phyloP scores from a whole-genome alignment of 257 asterid genomes.

The Osmanthus fragrans region DNA sequence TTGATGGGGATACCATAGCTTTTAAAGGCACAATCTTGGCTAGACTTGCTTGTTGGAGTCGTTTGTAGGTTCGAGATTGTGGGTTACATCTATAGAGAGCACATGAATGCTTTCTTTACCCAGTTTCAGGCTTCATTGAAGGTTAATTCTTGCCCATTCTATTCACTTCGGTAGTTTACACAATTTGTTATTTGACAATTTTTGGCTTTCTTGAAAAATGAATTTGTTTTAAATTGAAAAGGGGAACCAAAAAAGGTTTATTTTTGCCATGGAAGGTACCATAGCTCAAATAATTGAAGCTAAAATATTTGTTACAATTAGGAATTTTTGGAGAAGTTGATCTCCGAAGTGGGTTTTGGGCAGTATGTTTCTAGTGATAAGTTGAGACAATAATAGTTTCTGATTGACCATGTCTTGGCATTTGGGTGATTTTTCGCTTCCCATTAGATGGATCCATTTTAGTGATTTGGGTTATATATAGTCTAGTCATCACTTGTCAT shows the following conservation, averaged over 20 bases:
- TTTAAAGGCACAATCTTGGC: constrained; percentile 81
- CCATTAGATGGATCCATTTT: not conserved
- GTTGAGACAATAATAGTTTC: not conserved
- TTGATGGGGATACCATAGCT: constrained; percentile 44
- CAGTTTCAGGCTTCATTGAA: constrained; percentile 72
- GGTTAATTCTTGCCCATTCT: constrained; percentile 20
- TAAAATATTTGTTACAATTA: constrained; percentile 1
- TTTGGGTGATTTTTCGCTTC: not conserved
- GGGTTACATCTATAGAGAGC: constrained; percentile 82
- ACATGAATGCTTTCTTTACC: constrained; percentile 77
- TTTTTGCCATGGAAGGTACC: constrained; percentile 13
- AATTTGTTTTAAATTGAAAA: not conserved
- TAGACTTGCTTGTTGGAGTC: constrained; percentile 58
- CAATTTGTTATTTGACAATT: not conserved
- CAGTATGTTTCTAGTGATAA: not conserved
- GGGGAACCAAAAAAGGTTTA: constrained; percentile 15
- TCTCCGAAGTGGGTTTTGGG: not conserved
- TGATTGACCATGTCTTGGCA: not conserved
- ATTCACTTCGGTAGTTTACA: constrained; percentile 10
- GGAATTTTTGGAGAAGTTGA: not conserved
- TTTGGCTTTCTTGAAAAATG: not conserved
- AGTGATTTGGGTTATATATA: not conserved
- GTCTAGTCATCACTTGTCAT: constrained; percentile 3
- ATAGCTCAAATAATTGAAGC: constrained; percentile 10
- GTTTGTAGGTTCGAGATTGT: constrained; percentile 82